phyloP scores from a whole-genome alignment of 2,329 filamentous ascomycete species.

The Coniochaeta prunicola region DNA sequence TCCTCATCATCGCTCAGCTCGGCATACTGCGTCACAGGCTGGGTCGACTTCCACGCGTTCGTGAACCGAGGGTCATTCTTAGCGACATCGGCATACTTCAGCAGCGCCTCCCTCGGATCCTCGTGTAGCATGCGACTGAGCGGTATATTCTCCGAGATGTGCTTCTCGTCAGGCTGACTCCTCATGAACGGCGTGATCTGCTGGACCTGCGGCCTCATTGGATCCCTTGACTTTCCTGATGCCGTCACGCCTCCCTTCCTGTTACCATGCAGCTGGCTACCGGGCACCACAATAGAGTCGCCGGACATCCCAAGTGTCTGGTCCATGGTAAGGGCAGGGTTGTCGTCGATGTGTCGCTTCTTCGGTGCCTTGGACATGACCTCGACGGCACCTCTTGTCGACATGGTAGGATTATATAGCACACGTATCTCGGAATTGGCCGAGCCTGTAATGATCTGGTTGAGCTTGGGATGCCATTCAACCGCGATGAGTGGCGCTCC shows the following conservation, averaged over 20 bases:
- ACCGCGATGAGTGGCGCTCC: conserved; percentile 76
- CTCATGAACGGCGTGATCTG: conserved; percentile 84
- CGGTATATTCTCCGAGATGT: conserved; percentile 82
- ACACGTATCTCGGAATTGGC: conserved; percentile 85
- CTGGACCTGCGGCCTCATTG: conserved; percentile 77
- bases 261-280: conserved; percentile 45
- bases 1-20: conserved; percentile 87
- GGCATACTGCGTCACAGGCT: conserved; percentile 86
- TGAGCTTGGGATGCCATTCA: conserved; percentile 88
- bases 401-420: conserved; percentile 83
- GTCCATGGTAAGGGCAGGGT: conserved; percentile 79
- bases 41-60: conserved; percentile 84
- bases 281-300: conserved; percentile 70
- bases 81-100: conserved; percentile 92
- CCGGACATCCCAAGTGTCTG: conserved; percentile 73
- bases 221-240: conserved; percentile 70
- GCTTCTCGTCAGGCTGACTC: conserved; percentile 79
- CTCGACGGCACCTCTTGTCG: conserved; percentile 71
- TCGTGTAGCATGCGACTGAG: conserved; percentile 92
- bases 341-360: conserved; percentile 91
- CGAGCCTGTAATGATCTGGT: conserved; percentile 92
- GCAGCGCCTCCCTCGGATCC: conserved; percentile 84
- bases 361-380: conserved; percentile 93
- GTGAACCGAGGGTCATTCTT: conserved; percentile 93
- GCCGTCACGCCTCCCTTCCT: conserved; percentile 65